Percentiles rank a stretch among this genome's conserved stretches.
Conservation (phyloP, 768 basidiomycete genomes). For the Mrakia frigida region DNA sequence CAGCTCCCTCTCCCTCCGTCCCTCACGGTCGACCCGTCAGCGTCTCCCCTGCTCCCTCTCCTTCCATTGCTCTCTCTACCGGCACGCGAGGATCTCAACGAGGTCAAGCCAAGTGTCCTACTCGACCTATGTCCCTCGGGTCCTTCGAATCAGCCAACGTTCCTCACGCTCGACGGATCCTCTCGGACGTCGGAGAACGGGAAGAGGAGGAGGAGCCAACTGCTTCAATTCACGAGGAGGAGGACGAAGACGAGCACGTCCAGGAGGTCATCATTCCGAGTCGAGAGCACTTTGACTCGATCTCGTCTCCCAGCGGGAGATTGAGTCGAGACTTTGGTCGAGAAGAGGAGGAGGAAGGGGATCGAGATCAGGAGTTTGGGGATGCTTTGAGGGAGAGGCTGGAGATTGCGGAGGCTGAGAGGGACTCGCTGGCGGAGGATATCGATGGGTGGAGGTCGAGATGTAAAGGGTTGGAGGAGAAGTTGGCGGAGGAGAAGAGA, state of each 20-base stretch:
- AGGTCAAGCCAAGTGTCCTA: slow-evolving; percentile 19
- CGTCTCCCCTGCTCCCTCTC: too few species aligned
- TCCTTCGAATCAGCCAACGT: neutral
- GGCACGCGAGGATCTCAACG: slow-evolving; percentile 9
- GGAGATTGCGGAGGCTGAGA: slow-evolving; percentile 74
- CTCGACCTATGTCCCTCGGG: slow-evolving; percentile 15
- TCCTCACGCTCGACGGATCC: slow-evolving; percentile 14
- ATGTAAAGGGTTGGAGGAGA: slow-evolving; percentile 69
- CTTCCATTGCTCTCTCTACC: neutral
- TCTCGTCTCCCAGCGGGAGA: neutral
- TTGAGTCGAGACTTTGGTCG: neutral
- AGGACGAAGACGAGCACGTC: slow-evolving; percentile 9
- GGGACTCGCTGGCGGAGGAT: slow-evolving; percentile 82
- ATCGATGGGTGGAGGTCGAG: slow-evolving; percentile 79
- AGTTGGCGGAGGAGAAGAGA: slow-evolving; percentile 58
- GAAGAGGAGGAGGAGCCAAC: slow-evolving; percentile 8
- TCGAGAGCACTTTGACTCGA: neutral
- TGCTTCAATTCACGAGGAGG: neutral
- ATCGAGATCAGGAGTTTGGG: neutral
- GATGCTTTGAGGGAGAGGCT: slow-evolving; percentile 49
- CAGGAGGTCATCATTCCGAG: neutral
- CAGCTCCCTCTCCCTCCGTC: neutral
- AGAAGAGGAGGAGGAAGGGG: neutral
- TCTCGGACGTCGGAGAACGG: slow-evolving; percentile 28
- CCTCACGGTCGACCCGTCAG: neutral